These are phyloP conservation scores for Coprinopsis marcescibilis DNA, from an alignment of 768 basidiomycete genomes.

Conservation along the genomic window DNA sequence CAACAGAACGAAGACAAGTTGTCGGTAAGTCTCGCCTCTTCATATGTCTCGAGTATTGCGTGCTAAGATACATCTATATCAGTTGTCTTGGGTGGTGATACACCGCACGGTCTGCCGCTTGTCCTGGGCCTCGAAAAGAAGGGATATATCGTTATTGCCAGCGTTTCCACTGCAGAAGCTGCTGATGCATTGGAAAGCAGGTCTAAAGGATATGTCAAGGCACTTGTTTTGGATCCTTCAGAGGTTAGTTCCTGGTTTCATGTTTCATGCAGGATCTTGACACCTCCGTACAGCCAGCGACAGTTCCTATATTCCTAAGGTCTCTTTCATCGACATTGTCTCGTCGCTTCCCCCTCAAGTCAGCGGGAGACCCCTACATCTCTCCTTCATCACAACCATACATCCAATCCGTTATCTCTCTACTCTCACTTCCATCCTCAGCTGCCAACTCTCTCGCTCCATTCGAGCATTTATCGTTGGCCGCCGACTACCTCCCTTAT, in stretches of 20 bases:
- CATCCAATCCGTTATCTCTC: constrained; percentile 73
- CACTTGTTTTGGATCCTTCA: constrained; percentile 72
- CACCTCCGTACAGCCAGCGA: constrained; percentile 47
- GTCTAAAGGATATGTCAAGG: constrained; percentile 73
- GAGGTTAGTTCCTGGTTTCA: constrained; percentile 44
- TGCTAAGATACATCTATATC: constrained; percentile 8
- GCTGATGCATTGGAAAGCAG: constrained; percentile 56
- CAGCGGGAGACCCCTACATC: constrained; percentile 76
- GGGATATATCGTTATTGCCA: constrained; percentile 80
- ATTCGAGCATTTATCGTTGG: constrained; percentile 64
- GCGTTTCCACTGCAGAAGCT: constrained; percentile 66
- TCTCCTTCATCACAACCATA: constrained; percentile 60
- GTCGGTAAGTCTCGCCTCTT: constrained; percentile 44
- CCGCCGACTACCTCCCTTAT: constrained; percentile 60
- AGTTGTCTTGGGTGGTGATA: constrained; percentile 84
- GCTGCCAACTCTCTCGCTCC: constrained; percentile 47
- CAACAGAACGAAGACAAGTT: constrained; percentile 56
- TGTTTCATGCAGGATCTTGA: background rate
- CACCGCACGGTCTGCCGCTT: constrained; percentile 62
- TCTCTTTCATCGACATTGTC: constrained; percentile 76
- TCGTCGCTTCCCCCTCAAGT: constrained; percentile 73
- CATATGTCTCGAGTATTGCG: background rate
- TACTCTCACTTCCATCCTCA: constrained; percentile 52
- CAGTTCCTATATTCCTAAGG: constrained; percentile 71
- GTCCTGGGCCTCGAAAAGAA: constrained; percentile 69